These are phyloP conservation scores for Arachis stenosperma DNA, from an alignment of 306 rosid genomes.

Conservation along the genomic window DNA sequence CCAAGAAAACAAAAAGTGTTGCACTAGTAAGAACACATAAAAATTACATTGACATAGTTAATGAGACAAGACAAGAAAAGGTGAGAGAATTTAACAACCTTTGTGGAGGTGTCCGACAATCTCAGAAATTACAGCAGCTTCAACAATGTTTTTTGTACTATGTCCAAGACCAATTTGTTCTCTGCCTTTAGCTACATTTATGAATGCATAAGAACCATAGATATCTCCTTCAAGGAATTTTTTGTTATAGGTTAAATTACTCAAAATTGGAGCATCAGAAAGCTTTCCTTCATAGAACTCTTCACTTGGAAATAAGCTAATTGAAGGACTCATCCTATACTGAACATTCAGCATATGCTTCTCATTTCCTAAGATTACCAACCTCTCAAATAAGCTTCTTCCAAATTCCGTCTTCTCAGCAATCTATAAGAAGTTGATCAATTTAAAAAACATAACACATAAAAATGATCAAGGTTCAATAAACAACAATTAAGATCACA, in stretches of 20 bases:
- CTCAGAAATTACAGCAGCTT: constrained; percentile 51
- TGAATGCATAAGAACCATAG: constrained; percentile 45
- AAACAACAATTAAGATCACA: background rate
- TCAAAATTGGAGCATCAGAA: constrained; percentile 34
- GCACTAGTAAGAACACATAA: no score
- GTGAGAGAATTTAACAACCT: constrained; percentile 37
- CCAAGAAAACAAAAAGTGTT: background rate
- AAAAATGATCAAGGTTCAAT: no score
- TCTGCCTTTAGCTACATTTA: constrained; percentile 46
- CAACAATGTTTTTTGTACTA: constrained; percentile 52
- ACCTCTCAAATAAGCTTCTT: constrained; percentile 53
- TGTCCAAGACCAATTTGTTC: constrained; percentile 29
- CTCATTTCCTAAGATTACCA: constrained; percentile 31
- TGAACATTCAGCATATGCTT: constrained; percentile 41
- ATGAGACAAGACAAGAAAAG: background rate
- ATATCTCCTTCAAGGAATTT: constrained; percentile 35
- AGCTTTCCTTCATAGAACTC: constrained; percentile 41
- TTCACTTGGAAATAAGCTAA: constrained; percentile 41
- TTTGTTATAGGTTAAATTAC: constrained; percentile 5
- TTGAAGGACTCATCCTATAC: constrained; percentile 49
- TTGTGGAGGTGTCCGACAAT: constrained; percentile 53
- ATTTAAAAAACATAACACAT: background rate
- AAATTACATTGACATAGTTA: no score
- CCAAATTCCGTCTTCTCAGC: constrained; percentile 45
- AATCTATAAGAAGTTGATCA: constrained; percentile 21